These are phyloP conservation scores for Cyberlindnera maritima DNA, from an alignment of 805 yeast species.

Conservation along the genomic window DNA sequence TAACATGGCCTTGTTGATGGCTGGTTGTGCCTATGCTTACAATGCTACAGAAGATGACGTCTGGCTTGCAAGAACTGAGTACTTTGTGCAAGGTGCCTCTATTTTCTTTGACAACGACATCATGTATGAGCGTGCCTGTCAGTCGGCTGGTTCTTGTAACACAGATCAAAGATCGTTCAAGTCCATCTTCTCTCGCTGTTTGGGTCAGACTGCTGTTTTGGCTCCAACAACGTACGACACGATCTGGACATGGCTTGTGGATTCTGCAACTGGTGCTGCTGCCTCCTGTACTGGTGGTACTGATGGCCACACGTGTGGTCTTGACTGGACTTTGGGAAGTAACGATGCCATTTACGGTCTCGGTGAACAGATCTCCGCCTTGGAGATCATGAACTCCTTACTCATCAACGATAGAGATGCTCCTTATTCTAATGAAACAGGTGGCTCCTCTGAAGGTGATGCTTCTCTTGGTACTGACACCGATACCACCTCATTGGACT, in stretches of 20 bases:
- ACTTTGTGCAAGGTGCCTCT: constrained; percentile 43
- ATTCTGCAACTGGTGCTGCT: constrained; percentile 68
- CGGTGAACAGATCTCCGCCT: constrained; percentile 77
- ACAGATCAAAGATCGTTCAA: constrained; percentile 77
- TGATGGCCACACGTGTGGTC: constrained; percentile 77
- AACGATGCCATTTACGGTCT: constrained; percentile 70
- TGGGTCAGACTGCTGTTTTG: constrained; percentile 55
- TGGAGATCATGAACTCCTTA: constrained; percentile 57
- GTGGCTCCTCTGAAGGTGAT: constrained; percentile 57
- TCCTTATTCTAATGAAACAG: constrained; percentile 50
- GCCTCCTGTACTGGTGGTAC: constrained; percentile 67
- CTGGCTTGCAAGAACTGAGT: constrained; percentile 50
- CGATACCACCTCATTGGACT: constrained; percentile 35
- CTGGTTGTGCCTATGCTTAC: constrained; percentile 70
- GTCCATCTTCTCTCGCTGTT: constrained; percentile 60
- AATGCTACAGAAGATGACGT: constrained; percentile 50
- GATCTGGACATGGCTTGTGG: constrained; percentile 40
- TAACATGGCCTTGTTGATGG: constrained; percentile 62
- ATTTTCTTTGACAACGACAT: constrained; percentile 49
- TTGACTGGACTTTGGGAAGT: constrained; percentile 54
- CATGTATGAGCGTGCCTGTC: constrained; percentile 66
- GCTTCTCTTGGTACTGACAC: constrained; percentile 49
- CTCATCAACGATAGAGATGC: constrained; percentile 43
- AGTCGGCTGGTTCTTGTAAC: constrained; percentile 51
- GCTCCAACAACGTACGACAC: constrained; percentile 48